Percentiles rank a stretch among this genome's conserved stretches.
Evolutionary conservation across 1,284 basidiomycete genomes (phyloP).

Genomic region (Apiotrichum laibachii): DNA sequence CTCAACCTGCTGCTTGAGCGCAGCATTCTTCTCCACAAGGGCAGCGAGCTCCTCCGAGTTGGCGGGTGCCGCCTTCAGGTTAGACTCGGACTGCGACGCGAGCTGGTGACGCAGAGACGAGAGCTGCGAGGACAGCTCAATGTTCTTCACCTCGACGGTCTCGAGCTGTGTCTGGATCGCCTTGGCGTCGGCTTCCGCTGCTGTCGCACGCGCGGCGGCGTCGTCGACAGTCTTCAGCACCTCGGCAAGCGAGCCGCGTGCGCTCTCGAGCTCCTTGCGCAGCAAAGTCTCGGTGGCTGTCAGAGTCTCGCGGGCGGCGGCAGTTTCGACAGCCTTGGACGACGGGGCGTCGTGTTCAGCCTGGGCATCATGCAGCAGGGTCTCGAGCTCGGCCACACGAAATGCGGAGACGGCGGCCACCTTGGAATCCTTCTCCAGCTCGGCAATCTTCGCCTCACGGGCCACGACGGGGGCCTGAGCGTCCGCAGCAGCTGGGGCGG

Average conservation of each 20-base stretch:
- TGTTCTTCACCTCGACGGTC: conserved; percentile 15
- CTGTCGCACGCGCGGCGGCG: neutral
- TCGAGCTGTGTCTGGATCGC: conserved; percentile 5
- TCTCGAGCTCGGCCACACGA: neutral
- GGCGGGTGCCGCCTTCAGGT: neutral
- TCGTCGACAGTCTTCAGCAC: neutral
- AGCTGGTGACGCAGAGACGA: conserved; percentile 13
- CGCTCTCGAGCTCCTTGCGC: conserved; percentile 2
- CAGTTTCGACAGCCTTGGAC: neutral
- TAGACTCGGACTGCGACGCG: neutral
- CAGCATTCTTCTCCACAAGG: conserved; percentile 33
- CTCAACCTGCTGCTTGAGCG: conserved; percentile 25
- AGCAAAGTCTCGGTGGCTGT: neutral
- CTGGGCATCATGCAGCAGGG: neutral
- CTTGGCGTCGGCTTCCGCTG: conserved; percentile 8
- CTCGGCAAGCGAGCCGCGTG: conserved; percentile 1
- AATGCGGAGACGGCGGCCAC: neutral
- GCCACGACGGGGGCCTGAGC: neutral
- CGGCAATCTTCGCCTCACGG: neutral
- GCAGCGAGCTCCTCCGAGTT: conserved; percentile 4
- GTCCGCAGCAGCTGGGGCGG: neutral
- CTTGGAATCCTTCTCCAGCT: neutral
- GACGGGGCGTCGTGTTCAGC: neutral
- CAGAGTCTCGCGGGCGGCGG: neutral
- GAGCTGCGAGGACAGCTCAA: conserved; percentile 11